These are phyloP conservation scores for Macrolepiota fuliginosa DNA, from an alignment of 768 basidiomycete species.

Conservation along the genomic window DNA sequence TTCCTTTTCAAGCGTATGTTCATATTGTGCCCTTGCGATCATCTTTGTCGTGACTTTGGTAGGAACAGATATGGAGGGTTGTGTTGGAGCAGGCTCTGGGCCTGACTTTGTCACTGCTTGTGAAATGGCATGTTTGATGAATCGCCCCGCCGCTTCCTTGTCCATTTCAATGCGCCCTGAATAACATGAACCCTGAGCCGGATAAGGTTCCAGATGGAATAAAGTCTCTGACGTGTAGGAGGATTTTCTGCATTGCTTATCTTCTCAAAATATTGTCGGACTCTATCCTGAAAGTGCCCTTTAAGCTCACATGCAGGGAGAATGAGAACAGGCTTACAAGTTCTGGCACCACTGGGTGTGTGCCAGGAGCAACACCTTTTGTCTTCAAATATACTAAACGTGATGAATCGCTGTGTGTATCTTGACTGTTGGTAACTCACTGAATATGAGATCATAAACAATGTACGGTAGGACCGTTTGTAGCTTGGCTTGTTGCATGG, in stretches of 20 bases:
- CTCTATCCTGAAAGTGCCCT: slow-evolving; percentile 53
- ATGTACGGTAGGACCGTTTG: slow-evolving; percentile 80
- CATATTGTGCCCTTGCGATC: slow-evolving; percentile 64
- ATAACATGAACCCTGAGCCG: slow-evolving; percentile 1
- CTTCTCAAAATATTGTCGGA: slow-evolving; percentile 81
- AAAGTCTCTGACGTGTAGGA: slow-evolving; percentile 43
- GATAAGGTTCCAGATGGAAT: slow-evolving; percentile 3
- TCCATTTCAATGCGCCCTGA: slow-evolving; percentile 55
- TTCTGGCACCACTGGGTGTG: slow-evolving; percentile 75
- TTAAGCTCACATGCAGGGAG: not conserved
- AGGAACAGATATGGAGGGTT: slow-evolving; percentile 37
- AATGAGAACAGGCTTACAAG: slow-evolving; percentile 39
- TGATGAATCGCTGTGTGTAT: not conserved
- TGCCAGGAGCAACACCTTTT: slow-evolving; percentile 74
- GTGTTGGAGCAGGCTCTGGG: slow-evolving; percentile 19
- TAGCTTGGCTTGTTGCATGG: slow-evolving; percentile 78
- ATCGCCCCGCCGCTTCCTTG: slow-evolving; percentile 75
- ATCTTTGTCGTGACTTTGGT: slow-evolving; percentile 70
- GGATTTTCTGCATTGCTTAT: slow-evolving; percentile 74
- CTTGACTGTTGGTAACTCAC: slow-evolving; percentile 41
- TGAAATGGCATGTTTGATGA: slow-evolving; percentile 81
- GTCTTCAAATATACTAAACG: slow-evolving; percentile 75
- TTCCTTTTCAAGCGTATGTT: slow-evolving; percentile 51
- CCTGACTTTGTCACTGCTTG: slow-evolving; percentile 46
- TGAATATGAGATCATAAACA: slow-evolving; percentile 82